Base-by-base conservation (phyloP, 768 basidiomycete genomes). In the Mycena sanguinolenta region DNA sequence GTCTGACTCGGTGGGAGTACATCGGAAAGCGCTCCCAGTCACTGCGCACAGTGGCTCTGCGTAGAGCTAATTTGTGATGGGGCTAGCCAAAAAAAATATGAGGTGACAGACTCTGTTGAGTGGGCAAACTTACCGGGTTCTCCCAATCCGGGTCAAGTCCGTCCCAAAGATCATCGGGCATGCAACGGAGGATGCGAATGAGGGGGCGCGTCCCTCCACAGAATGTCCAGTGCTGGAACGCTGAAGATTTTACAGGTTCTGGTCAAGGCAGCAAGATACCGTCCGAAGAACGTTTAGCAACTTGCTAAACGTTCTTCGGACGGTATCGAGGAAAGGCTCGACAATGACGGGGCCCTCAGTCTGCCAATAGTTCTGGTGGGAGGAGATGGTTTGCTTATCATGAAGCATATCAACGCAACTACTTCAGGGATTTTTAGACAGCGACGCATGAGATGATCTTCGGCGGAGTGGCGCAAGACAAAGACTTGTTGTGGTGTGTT, bases 361-460 rank as follows among this genome's bases (percentile, higher is more conserved):
- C 61, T 30, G 36, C 23, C 25, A n/a, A 27, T 5, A 30, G 38
- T 4, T 53, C 53, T 23, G 21, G 4, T 16, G 28, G 44, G 8
- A 46, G n/a, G n/a, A 46, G 44, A 10, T 9, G 16, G 44, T 17
- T 14, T 39, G n/a, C 16, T 17, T 17, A 39, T 39, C 3, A 12
- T 36, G 27, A 19, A 9, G 44, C 27, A 65, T 39, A 70, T 32
- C 21, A 65, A 23, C 23, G 63, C 21, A 34, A 59, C 42, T 10
- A 71, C 57, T 65, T 75, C 74, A 16, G 64, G 63, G 16, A 71
- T 70, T 25, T 65, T 54, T 17, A 75, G 67, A 28, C 64, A 64
- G 19, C 28, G 55, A 36, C 60, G 61, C 61, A 68, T 34, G 32
- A 10, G 32, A n/a, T n/a, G n/a, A n/a, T n/a, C n/a, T n/a, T n/a